phyloP scores from a whole-genome alignment of 495 filamentous ascomycete species.

The Schizothecium vesticola region DNA sequence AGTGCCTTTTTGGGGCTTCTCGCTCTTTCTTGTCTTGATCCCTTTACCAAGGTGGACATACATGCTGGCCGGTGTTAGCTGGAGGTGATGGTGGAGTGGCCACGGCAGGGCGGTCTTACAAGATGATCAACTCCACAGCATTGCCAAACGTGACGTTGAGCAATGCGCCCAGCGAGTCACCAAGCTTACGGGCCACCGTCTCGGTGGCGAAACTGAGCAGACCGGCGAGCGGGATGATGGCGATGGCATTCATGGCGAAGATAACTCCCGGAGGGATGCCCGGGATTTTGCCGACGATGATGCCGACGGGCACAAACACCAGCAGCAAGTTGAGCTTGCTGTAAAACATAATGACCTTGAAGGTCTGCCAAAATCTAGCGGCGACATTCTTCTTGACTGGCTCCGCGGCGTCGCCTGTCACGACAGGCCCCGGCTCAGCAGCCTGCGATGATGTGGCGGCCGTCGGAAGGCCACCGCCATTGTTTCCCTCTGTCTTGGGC shows the following conservation, averaged over 20 bases:
- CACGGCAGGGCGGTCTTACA: slow-evolving; percentile 14
- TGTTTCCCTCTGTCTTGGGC: slow-evolving; percentile 15
- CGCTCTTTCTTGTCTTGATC: slow-evolving; percentile 31
- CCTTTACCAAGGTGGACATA: slow-evolving; percentile 22
- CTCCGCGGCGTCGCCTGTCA: slow-evolving; percentile 29
- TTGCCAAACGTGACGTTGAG: slow-evolving; percentile 88
- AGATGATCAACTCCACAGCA: slow-evolving; percentile 56
- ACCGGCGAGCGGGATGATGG: slow-evolving; percentile 78
- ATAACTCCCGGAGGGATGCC: slow-evolving; percentile 35
- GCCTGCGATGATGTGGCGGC: slow-evolving; percentile 49
- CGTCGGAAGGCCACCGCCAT: slow-evolving; percentile 25
- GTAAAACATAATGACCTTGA: slow-evolving; percentile 52
- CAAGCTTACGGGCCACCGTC: slow-evolving; percentile 69
- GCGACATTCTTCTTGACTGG: slow-evolving; percentile 41
- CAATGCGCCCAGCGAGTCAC: slow-evolving; percentile 74
- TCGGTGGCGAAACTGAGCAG: slow-evolving; percentile 76
- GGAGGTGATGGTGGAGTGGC: not conserved
- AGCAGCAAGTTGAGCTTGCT: slow-evolving; percentile 78
- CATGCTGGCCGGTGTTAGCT: slow-evolving; percentile 17
- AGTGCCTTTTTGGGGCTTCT: slow-evolving; percentile 25
- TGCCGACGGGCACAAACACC: slow-evolving; percentile 75
- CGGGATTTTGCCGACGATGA: slow-evolving; percentile 53
- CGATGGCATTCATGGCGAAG: slow-evolving; percentile 79
- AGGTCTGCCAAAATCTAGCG: slow-evolving; percentile 44
- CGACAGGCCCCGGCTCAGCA: slow-evolving; percentile 54